phyloP scores from a whole-genome alignment of 345 rosid genomes.

The Turnera subulata region DNA sequence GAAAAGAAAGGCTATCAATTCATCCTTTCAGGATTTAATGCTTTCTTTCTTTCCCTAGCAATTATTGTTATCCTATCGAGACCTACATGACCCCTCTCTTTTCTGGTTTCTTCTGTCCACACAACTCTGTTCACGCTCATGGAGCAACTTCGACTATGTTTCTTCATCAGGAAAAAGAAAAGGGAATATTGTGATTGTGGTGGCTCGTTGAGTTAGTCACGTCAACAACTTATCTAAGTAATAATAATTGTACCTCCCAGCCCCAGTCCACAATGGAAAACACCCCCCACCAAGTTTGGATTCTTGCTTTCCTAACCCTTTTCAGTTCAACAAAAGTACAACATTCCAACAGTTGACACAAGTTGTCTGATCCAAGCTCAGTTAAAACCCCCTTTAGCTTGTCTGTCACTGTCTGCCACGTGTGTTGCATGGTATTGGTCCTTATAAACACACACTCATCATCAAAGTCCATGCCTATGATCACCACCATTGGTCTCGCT shows the following conservation, averaged over 20 bases:
- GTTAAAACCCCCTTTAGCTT: background rate
- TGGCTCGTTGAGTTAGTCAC: constrained; percentile 28
- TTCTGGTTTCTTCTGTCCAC: background rate
- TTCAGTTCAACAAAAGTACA: constrained; percentile 6
- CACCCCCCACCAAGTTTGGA: constrained; percentile 22
- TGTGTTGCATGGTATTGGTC: too few relatives aligned
- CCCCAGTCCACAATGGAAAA: constrained; percentile 6
- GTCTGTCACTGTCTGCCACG: background rate
- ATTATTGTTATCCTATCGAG: background rate
- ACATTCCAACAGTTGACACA: constrained; percentile 10
- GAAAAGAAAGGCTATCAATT: too few relatives aligned
- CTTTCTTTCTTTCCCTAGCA: too few relatives aligned
- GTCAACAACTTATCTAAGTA: constrained; percentile 10
- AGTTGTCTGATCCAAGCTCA: constrained; percentile 13
- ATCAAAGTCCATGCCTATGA: too few relatives aligned
- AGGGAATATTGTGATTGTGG: constrained; percentile 21
- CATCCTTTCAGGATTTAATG: too few relatives aligned
- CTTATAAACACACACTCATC: too few relatives aligned
- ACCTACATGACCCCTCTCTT: background rate
- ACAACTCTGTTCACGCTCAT: background rate
- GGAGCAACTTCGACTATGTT: background rate
- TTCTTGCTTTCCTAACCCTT: constrained; percentile 10
- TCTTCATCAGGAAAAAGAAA: constrained; percentile 17
- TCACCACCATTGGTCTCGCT: constrained; percentile 8
- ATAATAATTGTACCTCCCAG: constrained; percentile 16